Evolutionary conservation across 202 grass and related monocot genomes (phyloP).

Genomic region (Alloteropsis angusta): DNA sequence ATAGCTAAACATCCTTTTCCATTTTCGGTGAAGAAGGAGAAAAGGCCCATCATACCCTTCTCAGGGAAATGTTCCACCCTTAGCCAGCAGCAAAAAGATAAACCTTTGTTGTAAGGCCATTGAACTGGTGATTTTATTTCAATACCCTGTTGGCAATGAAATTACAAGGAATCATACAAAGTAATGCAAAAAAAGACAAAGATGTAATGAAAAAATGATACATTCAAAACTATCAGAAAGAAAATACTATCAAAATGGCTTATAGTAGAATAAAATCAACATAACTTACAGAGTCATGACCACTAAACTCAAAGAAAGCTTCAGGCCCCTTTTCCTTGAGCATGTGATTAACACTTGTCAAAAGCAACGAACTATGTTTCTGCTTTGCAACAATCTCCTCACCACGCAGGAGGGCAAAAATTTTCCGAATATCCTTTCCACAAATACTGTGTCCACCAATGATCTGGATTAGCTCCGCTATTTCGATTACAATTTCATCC

Average conservation of each 20-base stretch:
- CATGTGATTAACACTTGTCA: conserved; percentile 86
- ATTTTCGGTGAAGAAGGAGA: conserved; percentile 92
- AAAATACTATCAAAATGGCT: no score
- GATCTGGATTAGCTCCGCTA: conserved; percentile 80
- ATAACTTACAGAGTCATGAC: conserved; percentile 79
- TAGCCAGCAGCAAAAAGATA: conserved; percentile 94
- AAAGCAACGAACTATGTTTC: conserved; percentile 68
- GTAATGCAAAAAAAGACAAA: not conserved
- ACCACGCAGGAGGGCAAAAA: conserved; percentile 80
- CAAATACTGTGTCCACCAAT: conserved; percentile 96
- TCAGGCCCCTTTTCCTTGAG: conserved; percentile 98
- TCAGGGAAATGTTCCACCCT: conserved; percentile 83
- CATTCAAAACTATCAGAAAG: not conserved
- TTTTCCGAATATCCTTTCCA: conserved; percentile 92
- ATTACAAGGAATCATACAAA: conserved; percentile 19
- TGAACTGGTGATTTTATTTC: conserved; percentile 82
- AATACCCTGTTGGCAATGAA: conserved; percentile 55
- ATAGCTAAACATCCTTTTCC: conserved; percentile 87
- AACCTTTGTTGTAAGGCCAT: conserved; percentile 89
- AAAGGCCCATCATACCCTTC: conserved; percentile 87
- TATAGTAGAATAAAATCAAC: not conserved
- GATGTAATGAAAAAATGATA: not conserved
- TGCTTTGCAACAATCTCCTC: conserved; percentile 64
- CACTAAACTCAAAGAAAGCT: conserved; percentile 89
- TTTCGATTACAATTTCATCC: conserved; percentile 70